These are phyloP conservation scores for Gynochthodes officinalis DNA, from an alignment of 257 asterid species.

Conservation along the genomic window DNA sequence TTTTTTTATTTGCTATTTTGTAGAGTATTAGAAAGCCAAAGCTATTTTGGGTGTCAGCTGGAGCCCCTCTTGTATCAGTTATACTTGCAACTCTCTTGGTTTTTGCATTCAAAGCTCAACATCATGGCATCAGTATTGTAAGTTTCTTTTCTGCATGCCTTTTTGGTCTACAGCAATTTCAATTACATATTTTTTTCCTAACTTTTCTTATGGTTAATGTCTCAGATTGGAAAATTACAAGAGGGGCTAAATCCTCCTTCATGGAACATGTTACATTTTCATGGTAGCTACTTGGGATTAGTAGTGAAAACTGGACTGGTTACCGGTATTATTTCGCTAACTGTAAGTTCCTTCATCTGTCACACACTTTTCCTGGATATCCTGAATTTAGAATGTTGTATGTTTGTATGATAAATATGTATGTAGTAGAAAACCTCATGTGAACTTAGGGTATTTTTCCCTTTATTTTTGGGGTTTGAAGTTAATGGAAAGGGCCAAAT, in stretches of 20 bases:
- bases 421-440: too few species aligned
- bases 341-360: constrained; percentile 39
- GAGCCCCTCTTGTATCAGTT: constrained; percentile 80
- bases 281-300: constrained; percentile 55
- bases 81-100: constrained; percentile 65
- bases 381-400: too few species aligned
- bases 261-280: constrained; percentile 80
- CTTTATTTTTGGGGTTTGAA: too few species aligned
- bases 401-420: too few species aligned
- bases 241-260: constrained; percentile 87
- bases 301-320: constrained; percentile 70
- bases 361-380: neutral
- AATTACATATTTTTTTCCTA: too few species aligned
- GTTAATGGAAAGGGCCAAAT: too few species aligned
- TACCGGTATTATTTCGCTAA: constrained; percentile 86
- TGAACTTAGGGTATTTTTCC: too few species aligned
- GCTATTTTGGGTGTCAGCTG: constrained; percentile 93
- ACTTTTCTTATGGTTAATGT: neutral
- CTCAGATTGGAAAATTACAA: constrained; percentile 72
- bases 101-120: constrained; percentile 64
- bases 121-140: constrained; percentile 80
- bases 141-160: constrained; percentile 11
- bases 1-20: neutral
- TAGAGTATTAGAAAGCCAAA: constrained; percentile 81
- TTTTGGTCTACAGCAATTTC: neutral